phyloP scores from a whole-genome alignment of 148 eudicot species.

The Camellia lanceoleosa region DNA sequence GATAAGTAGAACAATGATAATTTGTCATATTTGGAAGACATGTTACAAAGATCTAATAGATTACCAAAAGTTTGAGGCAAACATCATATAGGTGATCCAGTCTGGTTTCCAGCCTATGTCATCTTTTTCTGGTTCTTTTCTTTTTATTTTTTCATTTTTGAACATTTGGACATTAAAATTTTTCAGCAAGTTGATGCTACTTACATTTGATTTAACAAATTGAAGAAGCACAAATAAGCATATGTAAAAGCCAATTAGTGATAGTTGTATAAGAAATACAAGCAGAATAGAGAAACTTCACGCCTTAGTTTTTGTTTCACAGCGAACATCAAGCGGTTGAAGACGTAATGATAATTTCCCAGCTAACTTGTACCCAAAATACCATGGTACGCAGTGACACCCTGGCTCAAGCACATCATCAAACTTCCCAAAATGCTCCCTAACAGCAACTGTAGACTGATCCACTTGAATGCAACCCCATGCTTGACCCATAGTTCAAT shows the following conservation, averaged over 20 bases:
- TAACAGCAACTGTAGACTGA: constrained; percentile 41
- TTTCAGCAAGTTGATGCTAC: background rate
- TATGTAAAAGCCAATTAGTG: too few relatives aligned
- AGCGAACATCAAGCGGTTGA: constrained; percentile 48
- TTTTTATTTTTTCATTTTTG: background rate
- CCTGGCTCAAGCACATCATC: constrained; percentile 41
- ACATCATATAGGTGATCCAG: background rate
- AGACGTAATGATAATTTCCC: constrained; percentile 39
- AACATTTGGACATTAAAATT: background rate
- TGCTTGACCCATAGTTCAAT: constrained; percentile 40
- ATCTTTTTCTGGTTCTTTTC: background rate
- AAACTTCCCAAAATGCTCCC: constrained; percentile 42
- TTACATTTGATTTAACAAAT: background rate
- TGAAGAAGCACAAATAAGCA: background rate
- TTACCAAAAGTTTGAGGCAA: background rate
- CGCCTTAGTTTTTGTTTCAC: constrained; percentile 52
- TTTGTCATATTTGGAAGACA: background rate
- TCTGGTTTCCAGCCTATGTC: background rate
- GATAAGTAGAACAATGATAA: background rate
- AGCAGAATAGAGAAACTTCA: background rate
- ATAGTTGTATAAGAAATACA: too few relatives aligned
- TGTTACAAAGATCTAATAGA: background rate
- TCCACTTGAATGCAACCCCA: constrained; percentile 42
- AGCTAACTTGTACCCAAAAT: constrained; percentile 38
- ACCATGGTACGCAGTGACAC: constrained; percentile 50